A percentile compares a stretch with the other conserved stretches of the same genome.
These are phyloP conservation scores for Aspergillus sojae DNA, from an alignment of 2,329 filamentous ascomycete species.

Conservation along the genomic window DNA sequence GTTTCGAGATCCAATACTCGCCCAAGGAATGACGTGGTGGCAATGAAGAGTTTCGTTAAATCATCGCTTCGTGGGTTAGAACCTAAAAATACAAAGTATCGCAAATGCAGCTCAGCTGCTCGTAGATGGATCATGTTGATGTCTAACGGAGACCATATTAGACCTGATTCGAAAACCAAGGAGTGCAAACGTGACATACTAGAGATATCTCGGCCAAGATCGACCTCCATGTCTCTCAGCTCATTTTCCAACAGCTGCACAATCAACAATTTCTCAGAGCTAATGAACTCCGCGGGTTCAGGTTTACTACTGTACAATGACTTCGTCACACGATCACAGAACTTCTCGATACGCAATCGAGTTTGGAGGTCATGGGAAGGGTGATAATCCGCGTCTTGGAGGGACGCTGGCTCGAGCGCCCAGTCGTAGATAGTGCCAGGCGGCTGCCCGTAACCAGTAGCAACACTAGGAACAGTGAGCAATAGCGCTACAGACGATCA, in stretches of 20 bases:
- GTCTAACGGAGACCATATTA: constrained; percentile 25
- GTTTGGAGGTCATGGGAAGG: constrained; percentile 54
- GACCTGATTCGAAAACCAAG: neutral
- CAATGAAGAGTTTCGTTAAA: constrained; percentile 46
- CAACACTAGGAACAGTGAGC: constrained; percentile 50
- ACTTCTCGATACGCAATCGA: constrained; percentile 59
- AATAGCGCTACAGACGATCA: neutral
- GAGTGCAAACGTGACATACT: constrained; percentile 21
- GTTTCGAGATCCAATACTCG: constrained; percentile 48
- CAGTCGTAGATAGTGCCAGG: constrained; percentile 63
- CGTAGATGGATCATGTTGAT: constrained; percentile 52
- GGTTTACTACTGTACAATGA: constrained; percentile 58
- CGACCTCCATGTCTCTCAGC: constrained; percentile 55
- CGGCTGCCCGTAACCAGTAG: constrained; percentile 66
- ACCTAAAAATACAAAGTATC: constrained; percentile 50
- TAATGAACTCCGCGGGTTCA: constrained; percentile 54
- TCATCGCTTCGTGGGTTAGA: constrained; percentile 47
- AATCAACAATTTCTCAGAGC: constrained; percentile 45
- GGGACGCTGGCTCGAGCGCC: constrained; percentile 52
- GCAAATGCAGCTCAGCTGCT: constrained; percentile 48
- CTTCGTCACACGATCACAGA: constrained; percentile 60
- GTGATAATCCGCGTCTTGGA: constrained; percentile 48
- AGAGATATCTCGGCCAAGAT: constrained; percentile 45
- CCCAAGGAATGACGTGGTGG: constrained; percentile 50
- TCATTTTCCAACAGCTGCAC: constrained; percentile 49